These are phyloP conservation scores for Cryptosporidium baileyi DNA, from an alignment of 169 alveolate species.

Conservation along the genomic window DNA sequence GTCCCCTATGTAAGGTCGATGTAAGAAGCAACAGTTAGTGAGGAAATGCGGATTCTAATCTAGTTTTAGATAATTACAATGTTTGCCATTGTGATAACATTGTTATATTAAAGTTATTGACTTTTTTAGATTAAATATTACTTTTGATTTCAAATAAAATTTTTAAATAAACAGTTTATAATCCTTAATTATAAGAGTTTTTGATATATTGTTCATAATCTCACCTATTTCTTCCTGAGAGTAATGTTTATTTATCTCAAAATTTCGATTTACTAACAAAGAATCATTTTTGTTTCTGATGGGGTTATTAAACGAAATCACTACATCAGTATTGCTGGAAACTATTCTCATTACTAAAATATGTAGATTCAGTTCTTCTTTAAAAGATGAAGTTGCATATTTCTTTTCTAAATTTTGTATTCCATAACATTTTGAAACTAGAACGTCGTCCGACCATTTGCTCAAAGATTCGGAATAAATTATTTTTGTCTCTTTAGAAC, in stretches of 20 bases:
- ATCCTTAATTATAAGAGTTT: conserved; percentile 4
- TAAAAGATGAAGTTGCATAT: neutral
- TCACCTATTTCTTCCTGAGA: neutral
- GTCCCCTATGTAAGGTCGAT: conserved; percentile 72
- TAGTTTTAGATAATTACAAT: too few species aligned
- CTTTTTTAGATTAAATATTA: too few species aligned
- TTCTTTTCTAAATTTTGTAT: conserved; percentile 22
- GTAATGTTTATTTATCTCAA: neutral
- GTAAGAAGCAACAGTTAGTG: conserved; percentile 37
- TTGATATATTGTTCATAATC: neutral
- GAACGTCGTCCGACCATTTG: neutral
- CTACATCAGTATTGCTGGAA: conserved; percentile 14
- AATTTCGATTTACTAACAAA: too few species aligned
- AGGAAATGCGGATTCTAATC: neutral
- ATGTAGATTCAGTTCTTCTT: conserved; percentile 14
- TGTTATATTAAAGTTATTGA: too few species aligned
- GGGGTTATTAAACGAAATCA: conserved; percentile 50
- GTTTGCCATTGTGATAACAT: too few species aligned
- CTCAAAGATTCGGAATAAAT: conserved; percentile 10
- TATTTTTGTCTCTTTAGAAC: conserved; percentile 1
- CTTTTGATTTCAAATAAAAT: too few species aligned
- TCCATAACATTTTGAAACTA: conserved; percentile 21
- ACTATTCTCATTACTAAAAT: conserved; percentile 17
- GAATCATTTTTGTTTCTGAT: neutral
- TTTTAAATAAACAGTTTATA: conserved; percentile 7